Percentiles rank a stretch among this genome's conserved stretches.
Conservation (phyloP, 2,329 filamentous ascomycete genomes). For the Penicillium hesseltinei region DNA sequence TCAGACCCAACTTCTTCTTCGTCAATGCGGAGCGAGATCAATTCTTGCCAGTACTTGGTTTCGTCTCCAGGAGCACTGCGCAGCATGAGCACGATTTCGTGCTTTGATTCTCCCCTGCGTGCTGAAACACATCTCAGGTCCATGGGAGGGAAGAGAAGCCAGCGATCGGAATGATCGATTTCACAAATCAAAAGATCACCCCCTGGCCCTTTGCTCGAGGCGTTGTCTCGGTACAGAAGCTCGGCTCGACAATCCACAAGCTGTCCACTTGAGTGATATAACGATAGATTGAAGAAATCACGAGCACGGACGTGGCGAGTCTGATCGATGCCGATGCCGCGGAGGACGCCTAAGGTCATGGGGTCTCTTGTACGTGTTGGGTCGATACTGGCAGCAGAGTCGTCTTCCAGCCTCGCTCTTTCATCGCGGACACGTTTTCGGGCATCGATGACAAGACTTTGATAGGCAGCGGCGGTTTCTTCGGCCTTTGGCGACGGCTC, state of each 20-base stretch:
- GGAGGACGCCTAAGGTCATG: conserved; percentile 69
- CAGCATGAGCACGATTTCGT: conserved; percentile 83
- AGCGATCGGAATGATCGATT: conserved; percentile 72
- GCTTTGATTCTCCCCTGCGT: conserved; percentile 67
- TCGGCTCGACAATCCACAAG: conserved; percentile 86
- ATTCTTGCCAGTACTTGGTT: conserved; percentile 73
- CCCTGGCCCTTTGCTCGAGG: conserved; percentile 61
- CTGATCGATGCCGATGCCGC: conserved; percentile 70
- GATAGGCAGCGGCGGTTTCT: conserved; percentile 62
- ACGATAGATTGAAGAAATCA: conserved; percentile 81
- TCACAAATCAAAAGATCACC: conserved; percentile 93
- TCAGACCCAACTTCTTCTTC: conserved; percentile 75
- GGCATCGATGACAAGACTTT: conserved; percentile 71
- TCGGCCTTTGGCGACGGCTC: conserved; percentile 53
- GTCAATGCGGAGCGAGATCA: conserved; percentile 73
- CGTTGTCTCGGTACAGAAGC: conserved; percentile 78
- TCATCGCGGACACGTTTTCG: conserved; percentile 73
- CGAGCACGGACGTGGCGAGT: conserved; percentile 80
- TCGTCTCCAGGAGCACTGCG: conserved; percentile 62
- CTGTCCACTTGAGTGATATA: conserved; percentile 87
- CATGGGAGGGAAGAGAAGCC: conserved; percentile 91
- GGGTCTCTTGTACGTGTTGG: conserved; percentile 76
- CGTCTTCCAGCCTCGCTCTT: conserved; percentile 72
- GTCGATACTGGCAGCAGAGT: conserved; percentile 82
- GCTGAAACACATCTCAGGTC: conserved; percentile 71